These are phyloP conservation scores for Emiliania huxleyi DNA, from an alignment of 78 protist genomes.

Conservation along the genomic window DNA sequence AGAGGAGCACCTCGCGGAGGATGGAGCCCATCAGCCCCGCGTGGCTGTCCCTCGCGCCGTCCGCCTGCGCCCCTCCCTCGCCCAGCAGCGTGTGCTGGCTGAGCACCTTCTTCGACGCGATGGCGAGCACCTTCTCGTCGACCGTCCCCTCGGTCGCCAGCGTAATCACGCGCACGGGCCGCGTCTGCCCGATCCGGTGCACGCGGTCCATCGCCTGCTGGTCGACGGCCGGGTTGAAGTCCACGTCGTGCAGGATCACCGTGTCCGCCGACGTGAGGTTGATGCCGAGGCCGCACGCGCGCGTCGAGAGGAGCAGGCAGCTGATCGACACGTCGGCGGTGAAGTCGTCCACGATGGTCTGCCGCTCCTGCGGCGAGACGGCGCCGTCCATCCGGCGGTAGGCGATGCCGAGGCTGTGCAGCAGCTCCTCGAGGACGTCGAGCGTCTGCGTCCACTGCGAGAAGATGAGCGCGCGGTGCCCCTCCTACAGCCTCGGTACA, in stretches of 20 bases:
- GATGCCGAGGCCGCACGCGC: constrained; percentile 94
- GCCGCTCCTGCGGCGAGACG: constrained; percentile 79
- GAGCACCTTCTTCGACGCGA: neutral
- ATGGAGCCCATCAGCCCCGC: neutral
- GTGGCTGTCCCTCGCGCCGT: neutral
- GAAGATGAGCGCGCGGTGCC: neutral
- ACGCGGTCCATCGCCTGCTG: constrained; percentile 95
- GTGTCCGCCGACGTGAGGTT: constrained; percentile 95
- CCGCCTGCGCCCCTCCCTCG: neutral
- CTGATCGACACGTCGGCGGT: constrained; percentile 65
- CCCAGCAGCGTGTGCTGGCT: neutral
- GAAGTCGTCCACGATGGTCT: constrained; percentile 77
- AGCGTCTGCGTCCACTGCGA: constrained; percentile 62
- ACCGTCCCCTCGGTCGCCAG: constrained; percentile 65
- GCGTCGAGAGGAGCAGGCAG: constrained; percentile 81
- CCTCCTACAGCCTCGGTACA: no score
- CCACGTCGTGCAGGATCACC: constrained; percentile 89
- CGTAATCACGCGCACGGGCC: neutral
- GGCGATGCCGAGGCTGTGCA: constrained; percentile 66
- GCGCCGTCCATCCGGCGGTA: constrained; percentile 93
- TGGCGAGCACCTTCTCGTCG: constrained; percentile 90
- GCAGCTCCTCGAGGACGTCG: constrained; percentile 87
- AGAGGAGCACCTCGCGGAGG: neutral
- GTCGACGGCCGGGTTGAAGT: constrained; percentile 93
- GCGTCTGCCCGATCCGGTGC: constrained; percentile 95